Evolutionary conservation across 352 stramenopile species (phyloP), one percentile per base, ranked within the genome.

Genomic region (Discostella stelligera): DNA sequence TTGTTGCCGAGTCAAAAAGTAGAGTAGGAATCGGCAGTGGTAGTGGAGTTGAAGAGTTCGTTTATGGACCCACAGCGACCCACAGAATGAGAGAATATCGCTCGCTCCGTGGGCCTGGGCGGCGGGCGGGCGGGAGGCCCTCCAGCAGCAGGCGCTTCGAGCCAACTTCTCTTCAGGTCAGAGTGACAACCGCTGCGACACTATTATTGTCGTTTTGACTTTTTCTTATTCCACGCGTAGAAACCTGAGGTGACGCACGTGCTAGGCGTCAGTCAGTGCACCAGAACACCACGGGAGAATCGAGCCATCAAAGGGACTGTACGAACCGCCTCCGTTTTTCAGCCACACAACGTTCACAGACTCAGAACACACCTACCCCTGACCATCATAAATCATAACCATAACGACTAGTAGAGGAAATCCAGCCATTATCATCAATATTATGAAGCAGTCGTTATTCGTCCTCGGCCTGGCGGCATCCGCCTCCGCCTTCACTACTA

Each of bases 401-500:
- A 44, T 44, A 44, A 44, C 37, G 37, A 44, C 37, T 44, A 44
- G n/a, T n/a, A 41, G 4, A 9, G 32, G 4, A 41, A 3, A 10
- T 44, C 37, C 11, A 14, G 37, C 37, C 16, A 46, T 25, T 2
- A 27, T 14, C n/a, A 25, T 8, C 21, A 74, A 6, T 6, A 32
- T 46, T 27, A 80, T 80, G 73, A 80, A 75, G 60, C 73, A 80
- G 63, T 75, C 73, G 18, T 54, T 80, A 63, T 14, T 80, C 25
- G 16, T 80, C 25, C 39, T 75, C 13, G 66, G 73, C 54, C 55
- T 80, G 21, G 73, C 66, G 2, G 66, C 73, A 21, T 56, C 58
- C 9, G 58, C 65, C 23, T 52, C 56, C 32, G 73, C 73, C 44
- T 80, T 80, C 60, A 60, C 37, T 10, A 32, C 16, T 4, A 54